Conservation (phyloP, 2,329 filamentous ascomycete species). For the Curvularia lunata region DNA sequence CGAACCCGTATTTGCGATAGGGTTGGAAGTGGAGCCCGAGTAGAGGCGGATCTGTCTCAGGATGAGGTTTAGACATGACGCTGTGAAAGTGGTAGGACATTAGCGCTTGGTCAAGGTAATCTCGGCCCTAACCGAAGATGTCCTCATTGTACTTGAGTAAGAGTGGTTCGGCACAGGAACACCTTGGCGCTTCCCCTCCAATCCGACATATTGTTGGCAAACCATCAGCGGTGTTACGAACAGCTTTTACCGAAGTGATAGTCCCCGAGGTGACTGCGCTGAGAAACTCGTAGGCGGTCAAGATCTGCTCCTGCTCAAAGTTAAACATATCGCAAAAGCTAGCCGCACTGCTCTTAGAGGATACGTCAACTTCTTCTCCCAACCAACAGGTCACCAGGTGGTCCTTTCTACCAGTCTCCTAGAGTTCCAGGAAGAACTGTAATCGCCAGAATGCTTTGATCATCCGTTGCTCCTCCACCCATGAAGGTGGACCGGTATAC, state of each 20-base stretch:
- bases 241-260: background rate
- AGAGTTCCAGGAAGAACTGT: slow-evolving; percentile 16
- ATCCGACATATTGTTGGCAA: slow-evolving; percentile 3
- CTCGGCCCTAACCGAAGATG: slow-evolving; percentile 9
- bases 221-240: background rate
- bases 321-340: slow-evolving; percentile 2
- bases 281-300: slow-evolving; percentile 8
- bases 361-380: background rate
- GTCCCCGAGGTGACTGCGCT: slow-evolving; percentile 3
- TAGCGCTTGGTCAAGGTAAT: slow-evolving; percentile 10
- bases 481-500: slow-evolving; percentile 14
- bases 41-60: slow-evolving; percentile 2
- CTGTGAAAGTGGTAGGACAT: slow-evolving; percentile 5
- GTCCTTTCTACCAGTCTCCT: slow-evolving; percentile 7
- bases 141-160: slow-evolving; percentile 12
- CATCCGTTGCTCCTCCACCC: slow-evolving; percentile 16
- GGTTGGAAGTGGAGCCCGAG: slow-evolving; percentile 7
- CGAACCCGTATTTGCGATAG: slow-evolving; percentile 18
- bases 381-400: background rate
- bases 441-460: slow-evolving; percentile 14
- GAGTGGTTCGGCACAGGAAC: background rate
- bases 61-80: too few relatives aligned
- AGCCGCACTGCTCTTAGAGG: slow-evolving; percentile 2
- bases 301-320: slow-evolving; percentile 2
- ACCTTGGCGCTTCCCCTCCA: background rate